phyloP scores from a whole-genome alignment of 73 alveolate species.

The Breviolum minutum region DNA sequence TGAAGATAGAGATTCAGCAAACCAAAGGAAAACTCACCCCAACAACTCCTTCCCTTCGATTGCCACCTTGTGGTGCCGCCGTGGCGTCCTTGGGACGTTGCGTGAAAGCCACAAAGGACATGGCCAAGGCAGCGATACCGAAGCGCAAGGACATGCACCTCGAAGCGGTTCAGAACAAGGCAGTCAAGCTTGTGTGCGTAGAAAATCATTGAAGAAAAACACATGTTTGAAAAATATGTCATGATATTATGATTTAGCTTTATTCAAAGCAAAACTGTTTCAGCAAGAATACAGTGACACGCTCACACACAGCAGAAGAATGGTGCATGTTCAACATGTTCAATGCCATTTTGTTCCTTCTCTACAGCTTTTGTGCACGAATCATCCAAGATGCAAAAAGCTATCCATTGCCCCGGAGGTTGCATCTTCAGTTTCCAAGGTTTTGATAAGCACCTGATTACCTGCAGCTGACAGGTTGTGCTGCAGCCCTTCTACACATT shows the following conservation, averaged over 20 bases:
- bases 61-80: background rate
- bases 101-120: conserved; percentile 36
- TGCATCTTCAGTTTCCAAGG: conserved; percentile 71
- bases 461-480: background rate
- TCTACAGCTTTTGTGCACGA: background rate
- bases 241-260: no score
- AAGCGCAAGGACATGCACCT: conserved; percentile 62
- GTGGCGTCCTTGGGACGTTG: background rate
- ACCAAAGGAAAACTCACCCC: no score
- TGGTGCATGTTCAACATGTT: background rate
- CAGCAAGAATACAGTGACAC: no score
- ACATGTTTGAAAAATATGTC: no score
- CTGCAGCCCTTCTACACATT: no score
- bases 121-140: conserved; percentile 43
- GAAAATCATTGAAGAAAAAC: no score
- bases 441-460: conserved; percentile 56
- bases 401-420: conserved; percentile 83
- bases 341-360: no score
- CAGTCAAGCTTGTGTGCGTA: no score
- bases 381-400: conserved; percentile 3
- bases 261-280: no score
- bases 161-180: background rate
- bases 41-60: no score
- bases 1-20: background rate
- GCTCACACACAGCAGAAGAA: background rate